Evolutionary conservation across 208 protist genomes (phyloP), one percentile per base, ranked within the genome.

Genomic region (Novymonas esmeraldas): DNA sequence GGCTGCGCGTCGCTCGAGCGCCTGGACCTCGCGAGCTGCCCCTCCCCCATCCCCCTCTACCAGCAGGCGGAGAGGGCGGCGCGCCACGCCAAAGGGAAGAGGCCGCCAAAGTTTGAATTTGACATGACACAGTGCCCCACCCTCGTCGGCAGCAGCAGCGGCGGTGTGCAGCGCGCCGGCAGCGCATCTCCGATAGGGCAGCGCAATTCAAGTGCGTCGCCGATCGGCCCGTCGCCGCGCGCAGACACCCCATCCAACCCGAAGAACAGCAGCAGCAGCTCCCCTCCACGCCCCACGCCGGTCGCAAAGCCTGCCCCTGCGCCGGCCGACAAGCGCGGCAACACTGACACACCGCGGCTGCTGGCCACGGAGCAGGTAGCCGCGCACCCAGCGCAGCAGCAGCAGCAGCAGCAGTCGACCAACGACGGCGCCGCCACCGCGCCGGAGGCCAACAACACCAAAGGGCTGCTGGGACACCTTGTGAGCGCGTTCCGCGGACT

Each of bases 21-120:
- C 22, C 22, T 89, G 29, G 69, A 89, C 33, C 68, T 84, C 13
- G 68, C 73, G 6, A 50, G 54, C 14, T 82, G 70, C 45, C 71
- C 74, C 7, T 64, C 31, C 28, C 81, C 85, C 0, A 39, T 85
- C 10, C 48, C 69, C 33, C 29, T 81, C 2, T 90, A 84, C 57
- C 56, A 60, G 1, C 67, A 76, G 29, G 69, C 67, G 6, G 67
- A 81, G 54, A 31, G 41, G 44, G 73, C 60, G 33, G 68, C 51
- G 28, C 59, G 39, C 16, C 46, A 54, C 18, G 50, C 68, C 22
- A 67, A 67, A 7, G 44, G 44, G 6, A 42, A 42, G 36, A 65
- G 45, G 38, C 22, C 33, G 52, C 68, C 59, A 26, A n/a, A 14
- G 33, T 74, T 79, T 31, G 60, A 52, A 18, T 58, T 78, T 28